Evolutionary conservation across 2,329 filamentous ascomycete species (phyloP).

Genomic region (Epichloe scottii): DNA sequence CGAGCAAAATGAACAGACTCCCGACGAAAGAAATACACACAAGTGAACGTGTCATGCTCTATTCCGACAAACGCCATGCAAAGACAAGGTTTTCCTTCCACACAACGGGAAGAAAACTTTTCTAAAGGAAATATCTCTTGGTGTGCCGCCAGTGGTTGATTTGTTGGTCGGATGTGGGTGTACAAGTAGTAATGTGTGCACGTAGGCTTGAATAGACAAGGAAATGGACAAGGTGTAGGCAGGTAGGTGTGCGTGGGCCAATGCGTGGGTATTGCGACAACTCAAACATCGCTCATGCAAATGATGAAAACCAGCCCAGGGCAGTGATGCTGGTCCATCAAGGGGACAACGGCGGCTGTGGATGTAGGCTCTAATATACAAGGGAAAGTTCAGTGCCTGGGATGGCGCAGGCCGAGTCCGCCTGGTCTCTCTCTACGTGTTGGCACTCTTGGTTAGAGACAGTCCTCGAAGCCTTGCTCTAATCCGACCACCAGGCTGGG

Average conservation of each 20-base stretch:
- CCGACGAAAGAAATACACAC: slow-evolving; percentile 10
- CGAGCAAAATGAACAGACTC: slow-evolving; percentile 8
- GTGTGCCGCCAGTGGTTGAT: slow-evolving; percentile 4
- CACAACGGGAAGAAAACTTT: slow-evolving; percentile 6
- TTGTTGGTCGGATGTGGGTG: slow-evolving; percentile 5
- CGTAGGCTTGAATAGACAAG: slow-evolving; percentile 4
- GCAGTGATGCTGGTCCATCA: neutral
- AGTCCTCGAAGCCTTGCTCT: slow-evolving; percentile 28
- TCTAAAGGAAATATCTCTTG: slow-evolving; percentile 8
- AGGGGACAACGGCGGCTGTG: neutral
- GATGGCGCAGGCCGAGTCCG: slow-evolving; percentile 9
- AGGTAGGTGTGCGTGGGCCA: slow-evolving; percentile 3
- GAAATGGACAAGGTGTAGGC: slow-evolving; percentile 8
- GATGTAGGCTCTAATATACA: slow-evolving; percentile 16
- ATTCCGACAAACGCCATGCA: slow-evolving; percentile 21
- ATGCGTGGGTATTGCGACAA: slow-evolving; percentile 7
- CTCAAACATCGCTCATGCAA: slow-evolving; percentile 38
- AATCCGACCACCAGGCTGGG: slow-evolving; percentile 14
- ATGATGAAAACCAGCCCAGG: slow-evolving; percentile 26
- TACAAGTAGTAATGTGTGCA: slow-evolving; percentile 4
- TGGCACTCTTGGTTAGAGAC: slow-evolving; percentile 29
- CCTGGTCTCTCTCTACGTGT: slow-evolving; percentile 19
- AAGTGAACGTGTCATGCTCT: slow-evolving; percentile 12
- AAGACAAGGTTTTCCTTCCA: slow-evolving; percentile 15
- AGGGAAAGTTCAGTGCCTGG: slow-evolving; percentile 5